Conservation (phyloP, 2,329 filamentous ascomycete species). For the Raffaelea arxii region DNA sequence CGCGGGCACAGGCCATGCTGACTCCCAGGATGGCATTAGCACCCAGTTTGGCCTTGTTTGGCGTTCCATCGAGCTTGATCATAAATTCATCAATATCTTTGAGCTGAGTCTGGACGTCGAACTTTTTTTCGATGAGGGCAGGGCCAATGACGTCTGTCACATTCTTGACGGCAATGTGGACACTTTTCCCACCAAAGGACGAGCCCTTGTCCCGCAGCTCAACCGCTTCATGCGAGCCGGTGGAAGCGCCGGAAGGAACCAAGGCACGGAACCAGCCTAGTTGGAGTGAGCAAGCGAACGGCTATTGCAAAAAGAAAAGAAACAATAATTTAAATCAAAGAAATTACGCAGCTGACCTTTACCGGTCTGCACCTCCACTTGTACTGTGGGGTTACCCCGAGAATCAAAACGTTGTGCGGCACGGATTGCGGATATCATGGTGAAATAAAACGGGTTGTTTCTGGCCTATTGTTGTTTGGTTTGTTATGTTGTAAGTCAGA, state of each 20-base stretch:
- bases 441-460: too few species aligned
- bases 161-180: constrained; percentile 76
- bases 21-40: constrained; percentile 86
- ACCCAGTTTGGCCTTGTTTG: constrained; percentile 81
- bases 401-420: too few species aligned
- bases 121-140: constrained; percentile 68
- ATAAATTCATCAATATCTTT: constrained; percentile 70
- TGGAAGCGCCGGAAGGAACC: not conserved
- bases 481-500: too few species aligned
- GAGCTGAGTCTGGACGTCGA: constrained; percentile 81
- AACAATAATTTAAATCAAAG: too few species aligned
- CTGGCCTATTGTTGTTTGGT: too few species aligned
- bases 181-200: constrained; percentile 78
- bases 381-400: too few species aligned
- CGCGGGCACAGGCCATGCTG: constrained; percentile 76
- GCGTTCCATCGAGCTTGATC: constrained; percentile 72
- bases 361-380: too few species aligned
- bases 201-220: constrained; percentile 89
- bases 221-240: constrained; percentile 60
- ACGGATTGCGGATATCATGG: too few species aligned
- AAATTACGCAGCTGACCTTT: too few species aligned
- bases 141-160: constrained; percentile 76
- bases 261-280: not conserved
- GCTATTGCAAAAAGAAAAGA: too few species aligned
- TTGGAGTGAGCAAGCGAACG: too few species aligned